Conservation (phyloP, 805 yeast genomes). For the Ogataea populi-albae region DNA sequence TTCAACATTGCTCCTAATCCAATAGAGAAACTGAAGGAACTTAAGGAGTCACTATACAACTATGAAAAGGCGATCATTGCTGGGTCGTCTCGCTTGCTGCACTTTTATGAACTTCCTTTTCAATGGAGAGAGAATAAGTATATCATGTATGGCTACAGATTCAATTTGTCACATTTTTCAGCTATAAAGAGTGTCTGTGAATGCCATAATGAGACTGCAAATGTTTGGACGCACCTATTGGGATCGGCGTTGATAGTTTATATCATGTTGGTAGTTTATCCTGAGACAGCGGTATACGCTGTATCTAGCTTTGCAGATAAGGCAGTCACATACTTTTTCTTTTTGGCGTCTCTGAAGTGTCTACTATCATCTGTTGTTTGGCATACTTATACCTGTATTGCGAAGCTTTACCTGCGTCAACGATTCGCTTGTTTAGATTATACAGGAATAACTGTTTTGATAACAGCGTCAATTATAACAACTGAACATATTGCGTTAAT, state of each 20-base stretch:
- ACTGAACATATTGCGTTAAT: slow-evolving; percentile 79
- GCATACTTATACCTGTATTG: slow-evolving; percentile 88
- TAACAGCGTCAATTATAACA: slow-evolving; percentile 83
- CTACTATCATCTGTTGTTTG: slow-evolving; percentile 75
- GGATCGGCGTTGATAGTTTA: slow-evolving; percentile 64
- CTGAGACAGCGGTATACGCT: slow-evolving; percentile 50
- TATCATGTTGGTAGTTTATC: slow-evolving; percentile 59
- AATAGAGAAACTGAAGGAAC: slow-evolving; percentile 25
- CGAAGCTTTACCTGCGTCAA: slow-evolving; percentile 57
- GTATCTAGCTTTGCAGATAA: slow-evolving; percentile 42
- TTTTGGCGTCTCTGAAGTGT: slow-evolving; percentile 74
- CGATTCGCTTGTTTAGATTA: slow-evolving; percentile 92
- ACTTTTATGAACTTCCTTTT: slow-evolving; percentile 83
- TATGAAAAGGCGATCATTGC: slow-evolving; percentile 43
- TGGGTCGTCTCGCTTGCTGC: slow-evolving; percentile 51
- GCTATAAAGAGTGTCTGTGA: slow-evolving; percentile 60
- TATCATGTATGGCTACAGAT: slow-evolving; percentile 82
- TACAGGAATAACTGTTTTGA: slow-evolving; percentile 87
- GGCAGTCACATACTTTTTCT: slow-evolving; percentile 57
- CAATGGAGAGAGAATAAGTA: slow-evolving; percentile 92
- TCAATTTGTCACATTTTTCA: slow-evolving; percentile 58
- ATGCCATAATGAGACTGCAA: slow-evolving; percentile 83
- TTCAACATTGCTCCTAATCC: slow-evolving; percentile 31
- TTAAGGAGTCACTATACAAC: slow-evolving; percentile 41
- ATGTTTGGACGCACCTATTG: slow-evolving; percentile 87